phyloP scores from a whole-genome alignment of 2,329 filamentous ascomycete species.

The Dendrostoma leiphaemia region DNA sequence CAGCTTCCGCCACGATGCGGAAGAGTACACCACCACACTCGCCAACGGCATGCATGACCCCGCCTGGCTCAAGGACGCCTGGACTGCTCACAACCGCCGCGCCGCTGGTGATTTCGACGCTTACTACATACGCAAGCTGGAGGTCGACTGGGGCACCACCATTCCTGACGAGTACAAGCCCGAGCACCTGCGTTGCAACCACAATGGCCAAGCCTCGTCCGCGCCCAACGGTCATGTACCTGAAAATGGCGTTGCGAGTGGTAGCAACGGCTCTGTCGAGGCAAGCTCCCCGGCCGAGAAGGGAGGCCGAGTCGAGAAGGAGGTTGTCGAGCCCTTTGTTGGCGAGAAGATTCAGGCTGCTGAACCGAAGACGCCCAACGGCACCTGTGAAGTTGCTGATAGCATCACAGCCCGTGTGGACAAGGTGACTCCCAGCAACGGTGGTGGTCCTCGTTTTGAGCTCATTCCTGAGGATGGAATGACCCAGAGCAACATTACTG shows the following conservation, averaged over 20 bases:
- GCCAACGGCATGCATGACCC: conserved; percentile 47
- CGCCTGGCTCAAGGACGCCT: conserved; percentile 52
- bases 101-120: conserved; percentile 49
- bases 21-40: conserved; percentile 43
- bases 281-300: background rate
- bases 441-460: background rate
- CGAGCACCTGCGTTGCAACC: conserved; percentile 3
- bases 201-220: background rate
- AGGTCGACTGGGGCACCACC: conserved; percentile 43
- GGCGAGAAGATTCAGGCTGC: background rate
- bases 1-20: conserved; percentile 42
- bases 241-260: background rate
- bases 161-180: conserved; percentile 15
- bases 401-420: background rate
- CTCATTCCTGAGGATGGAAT: background rate
- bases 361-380: background rate
- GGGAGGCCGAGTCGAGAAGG: background rate
- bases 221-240: background rate
- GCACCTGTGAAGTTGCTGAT: background rate
- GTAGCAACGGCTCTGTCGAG: background rate
- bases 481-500: background rate
- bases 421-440: background rate
- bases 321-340: background rate
- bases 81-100: conserved; percentile 48
- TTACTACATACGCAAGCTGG: conserved; percentile 42